These are phyloP conservation scores for Penicillium sp. DNA, from an alignment of 2,329 filamentous ascomycete genomes.

Conservation along the genomic window DNA sequence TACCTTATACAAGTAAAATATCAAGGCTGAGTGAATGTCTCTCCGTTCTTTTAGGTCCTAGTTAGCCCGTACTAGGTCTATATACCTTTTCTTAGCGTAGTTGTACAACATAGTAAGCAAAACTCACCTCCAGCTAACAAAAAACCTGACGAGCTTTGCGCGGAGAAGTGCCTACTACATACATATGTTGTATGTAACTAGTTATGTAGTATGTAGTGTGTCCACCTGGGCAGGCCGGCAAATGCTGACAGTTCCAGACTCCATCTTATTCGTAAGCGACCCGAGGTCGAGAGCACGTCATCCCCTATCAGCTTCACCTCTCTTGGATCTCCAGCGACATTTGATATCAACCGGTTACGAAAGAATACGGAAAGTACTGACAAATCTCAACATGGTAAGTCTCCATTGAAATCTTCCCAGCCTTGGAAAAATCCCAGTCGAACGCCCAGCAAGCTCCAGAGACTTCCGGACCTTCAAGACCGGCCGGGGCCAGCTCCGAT, in stretches of 20 bases:
- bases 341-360: background rate
- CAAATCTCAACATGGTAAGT: conserved; percentile 26
- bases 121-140: background rate
- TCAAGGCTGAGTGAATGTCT: background rate
- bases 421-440: background rate
- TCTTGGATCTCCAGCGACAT: conserved; percentile 14
- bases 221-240: background rate
- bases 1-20: background rate
- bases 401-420: background rate
- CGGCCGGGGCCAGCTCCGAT: conserved; percentile 1
- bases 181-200: no score
- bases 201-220: no score
- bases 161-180: background rate
- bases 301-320: conserved; percentile 21
- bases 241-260: conserved; percentile 24
- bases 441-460: conserved; percentile 1
- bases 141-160: background rate
- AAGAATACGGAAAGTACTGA: background rate
- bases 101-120: background rate
- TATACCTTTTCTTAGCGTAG: background rate
- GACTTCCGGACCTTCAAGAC: background rate
- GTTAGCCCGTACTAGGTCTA: background rate
- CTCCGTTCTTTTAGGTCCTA: background rate
- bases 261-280: conserved; percentile 35
- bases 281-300: conserved; percentile 31